Evolutionary conservation across 2,329 filamentous ascomycete species (phyloP), one percentile per base, ranked within the genome.

Genomic region (Pestalotiopsis sp.): DNA sequence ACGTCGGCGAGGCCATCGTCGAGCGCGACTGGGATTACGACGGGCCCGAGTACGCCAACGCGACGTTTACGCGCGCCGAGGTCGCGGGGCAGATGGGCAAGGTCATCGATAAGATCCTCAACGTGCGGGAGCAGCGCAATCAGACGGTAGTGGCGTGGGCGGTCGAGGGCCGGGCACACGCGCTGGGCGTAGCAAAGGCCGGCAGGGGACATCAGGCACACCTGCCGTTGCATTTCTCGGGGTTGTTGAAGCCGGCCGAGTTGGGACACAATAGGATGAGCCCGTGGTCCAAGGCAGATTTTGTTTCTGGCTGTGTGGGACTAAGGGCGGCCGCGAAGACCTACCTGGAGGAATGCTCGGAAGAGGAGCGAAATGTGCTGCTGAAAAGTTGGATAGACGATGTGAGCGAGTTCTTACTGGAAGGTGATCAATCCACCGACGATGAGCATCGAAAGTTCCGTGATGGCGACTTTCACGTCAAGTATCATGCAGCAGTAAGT

Each of bases 221-320:
- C 5, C 20, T 67, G 20, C 66, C 59, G 4, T 23, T 25, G 59
- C 45, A 64, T n/a, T 41, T 67, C 9, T 36, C 17, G 12, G 27
- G 40, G 11, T 12, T 64, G n/a, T 27, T 64, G 23, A 20, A 38
- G 11, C 66, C 66, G 17, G 45, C 41, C 2, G 9, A 4, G 20
- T 11, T 56, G 5, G 66, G 59, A 3, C 59, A 58, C 27, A 27
- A n/a, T n/a, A 27, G 4, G 17, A 63, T 64, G 41, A 23, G 13
- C 14, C 66, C 66, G 14, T 63, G 66, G 59, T 67, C 66, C 59
- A 67, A 67, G 45, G 66, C 66, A 4, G 59, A 67, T 40, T 67
- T 67, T 23, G 45, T 58, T 17, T 27, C 59, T 2, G 27, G n/a
- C 23, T 67, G 66, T 25, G 40, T 67, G n/a, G 66, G 66, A 4